Conservation (phyloP, 257 asterid genomes). For the Forsythia viridissima region DNA sequence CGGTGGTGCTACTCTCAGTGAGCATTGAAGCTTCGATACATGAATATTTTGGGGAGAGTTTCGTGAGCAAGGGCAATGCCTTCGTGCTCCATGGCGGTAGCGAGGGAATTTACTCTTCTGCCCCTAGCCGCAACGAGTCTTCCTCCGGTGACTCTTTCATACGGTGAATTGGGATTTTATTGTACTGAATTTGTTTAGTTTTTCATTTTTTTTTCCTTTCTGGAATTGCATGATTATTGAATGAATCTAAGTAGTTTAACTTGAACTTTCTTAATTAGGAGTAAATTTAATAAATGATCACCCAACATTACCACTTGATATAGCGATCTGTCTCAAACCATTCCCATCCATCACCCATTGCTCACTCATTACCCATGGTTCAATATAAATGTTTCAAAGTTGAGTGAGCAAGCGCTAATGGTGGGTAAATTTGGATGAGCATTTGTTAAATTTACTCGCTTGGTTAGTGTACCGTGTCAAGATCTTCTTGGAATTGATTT, state of each 20-base stretch:
- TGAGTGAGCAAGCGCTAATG: too few relatives aligned
- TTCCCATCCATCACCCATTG: too few relatives aligned
- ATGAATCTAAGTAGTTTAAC: not conserved
- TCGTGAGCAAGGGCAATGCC: constrained; percentile 78
- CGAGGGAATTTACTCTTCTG: constrained; percentile 89
- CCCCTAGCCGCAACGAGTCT: constrained; percentile 57
- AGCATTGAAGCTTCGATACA: constrained; percentile 76
- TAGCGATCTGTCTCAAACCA: too few relatives aligned
- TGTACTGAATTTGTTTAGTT: not conserved
- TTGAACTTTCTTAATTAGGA: constrained; percentile 4
- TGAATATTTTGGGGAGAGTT: constrained; percentile 55
- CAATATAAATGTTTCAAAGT: too few relatives aligned
- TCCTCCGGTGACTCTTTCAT: constrained; percentile 73
- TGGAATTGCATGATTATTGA: constrained; percentile 11
- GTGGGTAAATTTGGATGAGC: too few relatives aligned
- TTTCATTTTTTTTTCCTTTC: not conserved
- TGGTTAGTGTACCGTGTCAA: constrained; percentile 6
- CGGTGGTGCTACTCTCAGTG: constrained; percentile 28
- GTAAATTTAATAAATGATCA: too few relatives aligned
- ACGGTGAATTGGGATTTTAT: constrained; percentile 44
- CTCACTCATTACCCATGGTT: too few relatives aligned
- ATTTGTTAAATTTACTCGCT: not conserved
- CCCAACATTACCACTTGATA: too few relatives aligned
- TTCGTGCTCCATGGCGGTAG: constrained; percentile 93
- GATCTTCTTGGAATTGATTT: constrained; percentile 30